Conservation (phyloP, 2,329 filamentous ascomycete species). For the Neonectria ditissima region DNA sequence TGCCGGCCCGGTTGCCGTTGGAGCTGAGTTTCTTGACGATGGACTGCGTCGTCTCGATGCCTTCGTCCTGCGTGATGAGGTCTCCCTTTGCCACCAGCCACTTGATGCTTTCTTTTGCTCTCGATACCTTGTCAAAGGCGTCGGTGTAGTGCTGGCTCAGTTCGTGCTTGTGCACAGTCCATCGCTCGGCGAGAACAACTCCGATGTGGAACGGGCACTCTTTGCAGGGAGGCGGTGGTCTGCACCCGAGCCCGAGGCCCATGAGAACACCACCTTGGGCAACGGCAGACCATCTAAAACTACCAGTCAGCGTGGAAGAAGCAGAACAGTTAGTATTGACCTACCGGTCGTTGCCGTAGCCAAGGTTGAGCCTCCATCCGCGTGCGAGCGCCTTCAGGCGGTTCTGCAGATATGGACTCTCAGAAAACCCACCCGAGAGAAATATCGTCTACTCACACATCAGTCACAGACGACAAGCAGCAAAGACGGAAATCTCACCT, state of each 20-base stretch:
- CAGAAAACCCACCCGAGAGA: conserved; percentile 29
- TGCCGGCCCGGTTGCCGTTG: conserved; percentile 13
- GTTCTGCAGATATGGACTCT: conserved; percentile 21
- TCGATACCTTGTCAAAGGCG: not conserved
- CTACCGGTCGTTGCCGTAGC: conserved; percentile 16
- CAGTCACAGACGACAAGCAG: not conserved
- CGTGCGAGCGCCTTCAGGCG: conserved; percentile 14
- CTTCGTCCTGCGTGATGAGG: conserved; percentile 19
- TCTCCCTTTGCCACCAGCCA: conserved; percentile 31
- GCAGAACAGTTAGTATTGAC: no score
- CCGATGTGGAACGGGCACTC: conserved; percentile 24
- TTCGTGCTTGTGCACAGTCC: conserved; percentile 15
- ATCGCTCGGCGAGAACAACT: conserved; percentile 20
- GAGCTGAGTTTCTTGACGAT: conserved; percentile 15
- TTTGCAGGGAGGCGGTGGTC: conserved; percentile 1
- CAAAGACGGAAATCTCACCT: not conserved
- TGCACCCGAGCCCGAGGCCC: conserved; percentile 21
- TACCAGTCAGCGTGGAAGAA: rapidly evolving
- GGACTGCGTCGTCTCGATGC: conserved; percentile 4
- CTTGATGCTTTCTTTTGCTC: conserved; percentile 28
- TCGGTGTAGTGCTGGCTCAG: conserved; percentile 16
- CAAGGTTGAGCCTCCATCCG: conserved; percentile 3
- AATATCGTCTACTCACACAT: conserved; percentile 24
- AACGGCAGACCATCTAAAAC: conserved; percentile 27
- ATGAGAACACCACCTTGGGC: conserved; percentile 31